A percentile compares a stretch with the other conserved stretches of the same genome.
These are phyloP conservation scores for Stephanocyclus meneghinianus DNA, from an alignment of 352 stramenopile genomes.

Conservation along the genomic window DNA sequence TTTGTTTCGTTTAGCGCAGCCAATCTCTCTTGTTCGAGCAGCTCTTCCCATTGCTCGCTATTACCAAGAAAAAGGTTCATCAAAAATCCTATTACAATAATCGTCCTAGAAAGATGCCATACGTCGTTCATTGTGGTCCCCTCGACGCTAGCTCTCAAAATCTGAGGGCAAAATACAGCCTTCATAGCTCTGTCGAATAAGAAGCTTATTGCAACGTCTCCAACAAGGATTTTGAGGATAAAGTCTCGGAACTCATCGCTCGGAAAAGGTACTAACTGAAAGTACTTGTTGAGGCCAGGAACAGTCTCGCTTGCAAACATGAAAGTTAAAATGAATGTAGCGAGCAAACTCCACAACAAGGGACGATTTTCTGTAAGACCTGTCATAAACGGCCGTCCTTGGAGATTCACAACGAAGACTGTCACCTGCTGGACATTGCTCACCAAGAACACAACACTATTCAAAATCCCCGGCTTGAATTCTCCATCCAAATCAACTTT, in stretches of 20 bases:
- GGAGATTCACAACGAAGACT: constrained; percentile 99
- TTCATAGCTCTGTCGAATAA: constrained; percentile 84
- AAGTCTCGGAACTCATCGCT: constrained; percentile 83
- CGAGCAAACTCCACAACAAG: constrained; percentile 89
- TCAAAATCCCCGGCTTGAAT: constrained; percentile 88
- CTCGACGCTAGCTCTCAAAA: constrained; percentile 82
- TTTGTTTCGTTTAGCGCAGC: constrained; percentile 11
- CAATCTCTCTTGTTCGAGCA: constrained; percentile 71
- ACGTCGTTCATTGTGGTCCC: constrained; percentile 84
- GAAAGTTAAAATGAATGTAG: constrained; percentile 85
- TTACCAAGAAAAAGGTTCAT: constrained; percentile 79
- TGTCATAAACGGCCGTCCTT: constrained; percentile 99
- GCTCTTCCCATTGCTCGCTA: constrained; percentile 76
- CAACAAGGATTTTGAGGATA: constrained; percentile 80
- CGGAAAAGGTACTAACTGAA: constrained; percentile 87
- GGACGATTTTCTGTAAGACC: constrained; percentile 97
- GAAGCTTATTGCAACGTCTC: constrained; percentile 80
- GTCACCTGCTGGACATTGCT: constrained; percentile 88
- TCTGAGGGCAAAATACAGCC: constrained; percentile 82
- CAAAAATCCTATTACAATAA: constrained; percentile 70
- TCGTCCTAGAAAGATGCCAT: constrained; percentile 60
- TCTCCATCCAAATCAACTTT: constrained; percentile 82
- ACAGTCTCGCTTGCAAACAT: constrained; percentile 85
- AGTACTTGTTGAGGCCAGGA: constrained; percentile 85
- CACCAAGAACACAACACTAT: constrained; percentile 97